A percentile compares a stretch with the other conserved stretches of the same genome.
phyloP scores from a whole-genome alignment of 495 filamentous ascomycete genomes.

The Penicillium goetzii region DNA sequence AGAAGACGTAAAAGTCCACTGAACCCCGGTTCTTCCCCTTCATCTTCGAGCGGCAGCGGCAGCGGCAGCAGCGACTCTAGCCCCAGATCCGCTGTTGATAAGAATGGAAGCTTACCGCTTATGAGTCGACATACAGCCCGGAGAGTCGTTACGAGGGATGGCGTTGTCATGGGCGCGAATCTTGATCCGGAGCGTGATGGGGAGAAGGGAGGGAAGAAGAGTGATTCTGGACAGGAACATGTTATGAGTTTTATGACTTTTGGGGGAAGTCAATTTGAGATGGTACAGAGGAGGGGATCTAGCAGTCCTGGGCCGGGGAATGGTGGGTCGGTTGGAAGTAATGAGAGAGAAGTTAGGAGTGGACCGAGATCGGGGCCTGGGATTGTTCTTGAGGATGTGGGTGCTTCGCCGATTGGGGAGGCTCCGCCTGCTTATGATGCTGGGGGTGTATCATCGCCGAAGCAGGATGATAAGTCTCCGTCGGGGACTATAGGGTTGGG shows the following conservation, averaged over 20 bases:
- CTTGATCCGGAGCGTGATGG: constrained; percentile 8
- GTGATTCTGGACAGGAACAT: constrained; percentile 21
- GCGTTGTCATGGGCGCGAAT: constrained; percentile 37
- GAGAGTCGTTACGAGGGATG: constrained; percentile 33
- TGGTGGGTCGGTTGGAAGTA: not conserved
- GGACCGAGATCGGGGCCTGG: not conserved
- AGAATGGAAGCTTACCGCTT: not conserved
- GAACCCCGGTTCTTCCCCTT: not conserved
- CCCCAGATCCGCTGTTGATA: not conserved
- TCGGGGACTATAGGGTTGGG: constrained; percentile 14
- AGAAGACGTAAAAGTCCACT: constrained; percentile 12
- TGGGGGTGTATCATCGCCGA: not conserved
- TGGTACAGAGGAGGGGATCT: constrained; percentile 4
- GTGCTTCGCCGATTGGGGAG: constrained; percentile 13
- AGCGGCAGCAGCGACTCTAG: not conserved
- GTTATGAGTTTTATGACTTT: constrained; percentile 46
- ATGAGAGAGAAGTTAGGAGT: not conserved
- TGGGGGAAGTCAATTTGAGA: constrained; percentile 12
- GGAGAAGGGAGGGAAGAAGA: not conserved
- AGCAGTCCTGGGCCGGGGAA: not conserved
- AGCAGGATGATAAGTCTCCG: constrained; percentile 21
- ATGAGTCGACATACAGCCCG: constrained; percentile 3
- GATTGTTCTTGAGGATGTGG: constrained; percentile 3
- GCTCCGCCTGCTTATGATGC: constrained; percentile 25
- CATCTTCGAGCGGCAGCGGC: not conserved